Base-by-base conservation (phyloP, 257 asterid genomes). In the Primulina tabacum region DNA sequence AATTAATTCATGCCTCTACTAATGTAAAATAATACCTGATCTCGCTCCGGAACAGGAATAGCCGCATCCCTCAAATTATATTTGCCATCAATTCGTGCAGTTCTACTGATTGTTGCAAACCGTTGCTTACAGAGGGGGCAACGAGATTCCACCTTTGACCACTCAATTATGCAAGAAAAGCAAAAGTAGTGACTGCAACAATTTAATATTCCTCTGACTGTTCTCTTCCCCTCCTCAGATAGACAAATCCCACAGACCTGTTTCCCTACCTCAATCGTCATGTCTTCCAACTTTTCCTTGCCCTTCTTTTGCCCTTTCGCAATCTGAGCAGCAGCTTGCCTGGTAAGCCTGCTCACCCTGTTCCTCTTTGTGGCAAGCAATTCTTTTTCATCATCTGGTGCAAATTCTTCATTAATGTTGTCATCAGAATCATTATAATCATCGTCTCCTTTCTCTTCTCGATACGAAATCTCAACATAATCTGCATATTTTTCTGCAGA, bases 101-200 rank as follows among this genome's bases (percentile, higher is more conserved):
- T 79, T 78, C 85, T 88, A 69, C 87, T 80, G 75, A 92, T 92
- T 47, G 86, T 84, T 65, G 77, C 62, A 81, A 90, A 90, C 80
- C 97, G 80, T 78, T 92, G 96, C 82, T 92, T 92, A 87, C 97
- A 92, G 35, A 90, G 83, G 17, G 98, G 96, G 69, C 96, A 92
- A n/a, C 97, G 91, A 5, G 98, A 88, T 75, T 92, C 98, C 73
- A 92, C 96, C 81, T 90, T 92, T 28, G 98, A 90, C 98, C 98
- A 92, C 75, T 88, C 98, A 90, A 85, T 83, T 75, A 92, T 92
- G 88, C 98, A 92, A 65, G 95, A 83, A 78, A 90, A 92, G 81
- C 98, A 92, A 59, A 90, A 92, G 84, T 85, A 87, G 76, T 92
- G 98, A 75, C 86, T 87, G 81, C 98, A 92, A 71, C 95, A 92